Evolutionary conservation across 192 early-diverging fungal genomes (phyloP).

Genomic region (Chytriomyces sp.): DNA sequence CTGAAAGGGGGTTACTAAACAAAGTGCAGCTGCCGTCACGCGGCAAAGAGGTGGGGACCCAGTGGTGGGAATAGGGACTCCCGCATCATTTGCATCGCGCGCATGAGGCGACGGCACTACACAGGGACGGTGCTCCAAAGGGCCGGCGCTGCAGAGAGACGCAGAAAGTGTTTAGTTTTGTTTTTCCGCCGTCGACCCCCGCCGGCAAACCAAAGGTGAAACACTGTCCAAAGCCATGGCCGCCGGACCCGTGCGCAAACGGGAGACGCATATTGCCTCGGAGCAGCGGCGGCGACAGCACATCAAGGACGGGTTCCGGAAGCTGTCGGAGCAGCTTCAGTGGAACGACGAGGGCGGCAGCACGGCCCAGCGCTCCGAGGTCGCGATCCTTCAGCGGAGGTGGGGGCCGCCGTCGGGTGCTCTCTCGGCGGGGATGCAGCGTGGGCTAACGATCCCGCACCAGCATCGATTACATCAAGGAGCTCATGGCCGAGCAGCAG

Average conservation of each 20-base stretch:
- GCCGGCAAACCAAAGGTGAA: too few relatives aligned
- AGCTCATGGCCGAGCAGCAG: conserved; percentile 20
- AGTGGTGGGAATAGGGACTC: too few relatives aligned
- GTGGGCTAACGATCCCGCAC: not conserved
- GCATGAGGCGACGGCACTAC: too few relatives aligned
- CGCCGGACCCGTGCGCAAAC: conserved; percentile 16
- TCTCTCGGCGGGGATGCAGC: too few relatives aligned
- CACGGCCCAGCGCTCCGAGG: conserved; percentile 72
- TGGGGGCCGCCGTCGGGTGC: not conserved
- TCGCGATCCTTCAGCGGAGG: conserved; percentile 77
- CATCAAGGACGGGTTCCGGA: conserved; percentile 87
- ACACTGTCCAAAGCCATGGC: not conserved
- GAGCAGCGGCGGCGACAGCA: conserved; percentile 92
- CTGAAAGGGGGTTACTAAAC: too few relatives aligned
- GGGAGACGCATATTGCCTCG: conserved; percentile 77
- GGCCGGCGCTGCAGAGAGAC: too few relatives aligned
- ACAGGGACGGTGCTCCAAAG: too few relatives aligned
- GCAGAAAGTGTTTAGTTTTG: not conserved
- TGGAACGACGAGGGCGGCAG: conserved; percentile 18
- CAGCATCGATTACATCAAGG: conserved; percentile 46
- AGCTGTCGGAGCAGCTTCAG: conserved; percentile 65
- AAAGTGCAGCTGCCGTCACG: too few relatives aligned
- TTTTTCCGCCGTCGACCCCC: not conserved
- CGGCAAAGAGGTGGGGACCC: too few relatives aligned
- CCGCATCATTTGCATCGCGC: too few relatives aligned